Percentiles rank a stretch among this genome's conserved stretches.
Evolutionary conservation across 2,329 filamentous ascomycete species (phyloP).

Genomic region (Alternaria sp.): DNA sequence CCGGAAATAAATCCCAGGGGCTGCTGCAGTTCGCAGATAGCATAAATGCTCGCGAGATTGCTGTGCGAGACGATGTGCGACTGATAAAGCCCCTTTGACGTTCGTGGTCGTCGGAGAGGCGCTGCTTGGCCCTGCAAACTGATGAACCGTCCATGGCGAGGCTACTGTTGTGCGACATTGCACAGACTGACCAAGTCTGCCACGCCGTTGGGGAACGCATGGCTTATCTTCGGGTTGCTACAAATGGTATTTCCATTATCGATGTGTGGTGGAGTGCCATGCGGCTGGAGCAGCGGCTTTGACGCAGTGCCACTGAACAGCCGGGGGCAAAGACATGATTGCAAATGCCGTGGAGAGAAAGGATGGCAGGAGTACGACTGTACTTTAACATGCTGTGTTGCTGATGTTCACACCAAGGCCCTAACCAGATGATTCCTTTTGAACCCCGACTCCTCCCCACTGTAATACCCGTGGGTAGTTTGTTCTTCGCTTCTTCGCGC

Average conservation of each 20-base stretch:
- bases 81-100: background rate
- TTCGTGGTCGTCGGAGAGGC: background rate
- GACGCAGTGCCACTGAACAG: background rate
- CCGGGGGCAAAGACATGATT: background rate
- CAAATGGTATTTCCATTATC: background rate
- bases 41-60: background rate
- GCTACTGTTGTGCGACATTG: background rate
- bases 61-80: background rate
- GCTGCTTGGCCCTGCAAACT: constrained; percentile 1
- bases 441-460: background rate
- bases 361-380: background rate
- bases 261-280: background rate
- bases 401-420: constrained; percentile 1
- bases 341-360: background rate
- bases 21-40: background rate
- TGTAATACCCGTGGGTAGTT: constrained; percentile 3
- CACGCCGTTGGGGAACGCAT: background rate
- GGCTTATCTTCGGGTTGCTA: background rate
- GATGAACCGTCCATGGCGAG: background rate
- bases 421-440: background rate
- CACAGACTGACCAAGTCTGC: constrained; percentile 4
- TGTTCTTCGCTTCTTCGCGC: constrained; percentile 12
- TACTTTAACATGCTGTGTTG: background rate
- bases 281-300: constrained; percentile 4
- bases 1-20: constrained; percentile 1